phyloP scores from a whole-genome alignment of 2,329 filamentous ascomycete genomes.

The Beauveria rudraprayagi region DNA sequence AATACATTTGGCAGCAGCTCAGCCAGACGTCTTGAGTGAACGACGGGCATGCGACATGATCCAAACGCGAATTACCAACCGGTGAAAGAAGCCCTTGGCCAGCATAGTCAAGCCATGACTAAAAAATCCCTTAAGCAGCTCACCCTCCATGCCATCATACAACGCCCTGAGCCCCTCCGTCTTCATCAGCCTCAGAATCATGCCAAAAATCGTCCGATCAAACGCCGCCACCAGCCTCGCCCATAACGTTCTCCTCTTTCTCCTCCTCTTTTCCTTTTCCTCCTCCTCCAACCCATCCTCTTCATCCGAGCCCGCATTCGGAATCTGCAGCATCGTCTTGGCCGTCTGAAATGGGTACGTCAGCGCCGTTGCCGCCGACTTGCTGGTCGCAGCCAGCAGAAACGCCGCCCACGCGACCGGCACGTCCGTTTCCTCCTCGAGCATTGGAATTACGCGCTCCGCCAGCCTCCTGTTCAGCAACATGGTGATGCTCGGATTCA shows the following conservation, averaged over 20 bases:
- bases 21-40: conserved; percentile 13
- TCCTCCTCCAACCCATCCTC: not conserved
- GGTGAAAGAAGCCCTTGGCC: conserved; percentile 71
- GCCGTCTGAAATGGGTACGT: conserved; percentile 84
- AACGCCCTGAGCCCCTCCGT: conserved; percentile 61
- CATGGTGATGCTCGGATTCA: conserved; percentile 84
- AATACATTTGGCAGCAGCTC: not conserved
- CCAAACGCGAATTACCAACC: conserved; percentile 63
- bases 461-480: conserved; percentile 69
- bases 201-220: conserved; percentile 51
- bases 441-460: conserved; percentile 44
- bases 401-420: conserved; percentile 34
- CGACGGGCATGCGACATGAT: conserved; percentile 38
- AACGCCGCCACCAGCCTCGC: conserved; percentile 17
- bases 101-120: conserved; percentile 83
- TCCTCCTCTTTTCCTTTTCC: conserved; percentile 8
- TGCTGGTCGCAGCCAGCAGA: conserved; percentile 63
- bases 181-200: conserved; percentile 48
- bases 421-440: conserved; percentile 32
- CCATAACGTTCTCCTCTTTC: conserved; percentile 8
- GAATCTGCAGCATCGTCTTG: conserved; percentile 69
- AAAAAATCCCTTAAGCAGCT: conserved; percentile 77
- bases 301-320: conserved; percentile 15
- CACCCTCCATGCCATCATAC: conserved; percentile 68
- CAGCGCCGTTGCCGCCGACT: conserved; percentile 64